phyloP scores from a whole-genome alignment of 805 yeast species.

The Ogataea pilisensis region DNA sequence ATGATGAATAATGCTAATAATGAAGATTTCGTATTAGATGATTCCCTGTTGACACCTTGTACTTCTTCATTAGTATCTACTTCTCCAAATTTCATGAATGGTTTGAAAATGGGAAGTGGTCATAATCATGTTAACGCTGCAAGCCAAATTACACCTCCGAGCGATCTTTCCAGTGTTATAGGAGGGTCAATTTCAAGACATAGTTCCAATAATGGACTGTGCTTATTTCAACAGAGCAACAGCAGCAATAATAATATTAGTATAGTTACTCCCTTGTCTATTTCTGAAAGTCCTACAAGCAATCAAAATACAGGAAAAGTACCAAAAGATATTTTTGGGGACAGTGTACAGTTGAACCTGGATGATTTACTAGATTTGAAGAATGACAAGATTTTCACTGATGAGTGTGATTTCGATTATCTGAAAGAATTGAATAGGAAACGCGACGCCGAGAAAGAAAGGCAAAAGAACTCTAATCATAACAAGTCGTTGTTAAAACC shows the following conservation, averaged over 20 bases:
- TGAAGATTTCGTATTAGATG: conserved; percentile 14
- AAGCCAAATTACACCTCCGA: conserved; percentile 25
- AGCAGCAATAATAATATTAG: conserved; percentile 1
- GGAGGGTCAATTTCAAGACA: conserved; percentile 3
- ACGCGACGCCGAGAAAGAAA: background rate
- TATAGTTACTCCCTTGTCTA: conserved; percentile 23
- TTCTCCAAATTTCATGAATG: conserved; percentile 9
- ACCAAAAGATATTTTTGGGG: conserved; percentile 3
- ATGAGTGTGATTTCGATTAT: conserved; percentile 21
- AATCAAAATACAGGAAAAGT: conserved; percentile 3
- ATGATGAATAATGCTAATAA: conserved; percentile 5
- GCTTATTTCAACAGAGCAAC: background rate
- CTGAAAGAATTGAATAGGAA: conserved; percentile 14
- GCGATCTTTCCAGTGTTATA: conserved; percentile 11
- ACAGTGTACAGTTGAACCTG: conserved; percentile 16
- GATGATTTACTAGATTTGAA: conserved; percentile 25
- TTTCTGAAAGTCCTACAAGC: conserved; percentile 19
- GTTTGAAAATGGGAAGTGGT: conserved; percentile 2
- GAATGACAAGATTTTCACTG: conserved; percentile 20
- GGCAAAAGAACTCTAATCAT: conserved; percentile 2
- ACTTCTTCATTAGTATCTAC: conserved; percentile 12
- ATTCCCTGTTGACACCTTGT: conserved; percentile 21
- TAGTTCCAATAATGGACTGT: conserved; percentile 5
- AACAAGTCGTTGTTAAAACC: conserved; percentile 5
- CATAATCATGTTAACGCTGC: background rate